These are phyloP conservation scores for Cydonia oblonga DNA, from an alignment of 331 rosid species.

Conservation along the genomic window DNA sequence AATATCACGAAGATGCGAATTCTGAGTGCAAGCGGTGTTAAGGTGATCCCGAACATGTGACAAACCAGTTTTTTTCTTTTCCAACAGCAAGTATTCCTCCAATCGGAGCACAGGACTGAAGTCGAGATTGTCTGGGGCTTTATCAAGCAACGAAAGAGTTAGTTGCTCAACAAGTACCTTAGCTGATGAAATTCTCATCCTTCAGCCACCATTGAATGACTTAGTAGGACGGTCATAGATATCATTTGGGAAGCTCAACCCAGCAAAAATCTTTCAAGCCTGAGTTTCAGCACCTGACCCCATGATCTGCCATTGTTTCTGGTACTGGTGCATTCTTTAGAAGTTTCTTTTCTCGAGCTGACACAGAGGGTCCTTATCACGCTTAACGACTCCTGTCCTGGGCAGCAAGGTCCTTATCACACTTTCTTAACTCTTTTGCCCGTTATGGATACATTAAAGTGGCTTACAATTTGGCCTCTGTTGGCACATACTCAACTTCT, in stretches of 20 bases:
- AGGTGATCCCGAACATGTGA: conserved; percentile 79
- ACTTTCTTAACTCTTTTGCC: conserved; percentile 49
- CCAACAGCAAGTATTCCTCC: conserved; percentile 73
- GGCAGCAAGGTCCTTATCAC: conserved; percentile 50
- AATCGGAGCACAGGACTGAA: conserved; percentile 84
- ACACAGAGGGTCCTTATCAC: conserved; percentile 40
- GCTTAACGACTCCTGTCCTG: conserved; percentile 14
- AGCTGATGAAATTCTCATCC: conserved; percentile 85
- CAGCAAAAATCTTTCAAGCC: conserved; percentile 79
- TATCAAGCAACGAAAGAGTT: conserved; percentile 67
- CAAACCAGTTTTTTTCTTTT: conserved; percentile 69
- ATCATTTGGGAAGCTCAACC: conserved; percentile 43
- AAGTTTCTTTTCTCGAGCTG: conserved; percentile 60
- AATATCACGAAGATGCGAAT: conserved; percentile 68
- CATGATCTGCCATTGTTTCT: conserved; percentile 20
- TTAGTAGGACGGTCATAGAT: neutral
- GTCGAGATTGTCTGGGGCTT: conserved; percentile 82
- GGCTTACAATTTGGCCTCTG: conserved; percentile 19
- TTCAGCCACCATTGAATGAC: conserved; percentile 11
- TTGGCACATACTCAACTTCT: conserved; percentile 31
- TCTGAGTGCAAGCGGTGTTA: conserved; percentile 60
- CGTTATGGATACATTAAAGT: conserved; percentile 12
- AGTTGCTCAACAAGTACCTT: conserved; percentile 81
- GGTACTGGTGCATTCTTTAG: conserved; percentile 69
- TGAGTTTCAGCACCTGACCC: conserved; percentile 51